phyloP scores from a whole-genome alignment of 1,284 basidiomycete genomes.

The Cryptococcus floricola region DNA sequence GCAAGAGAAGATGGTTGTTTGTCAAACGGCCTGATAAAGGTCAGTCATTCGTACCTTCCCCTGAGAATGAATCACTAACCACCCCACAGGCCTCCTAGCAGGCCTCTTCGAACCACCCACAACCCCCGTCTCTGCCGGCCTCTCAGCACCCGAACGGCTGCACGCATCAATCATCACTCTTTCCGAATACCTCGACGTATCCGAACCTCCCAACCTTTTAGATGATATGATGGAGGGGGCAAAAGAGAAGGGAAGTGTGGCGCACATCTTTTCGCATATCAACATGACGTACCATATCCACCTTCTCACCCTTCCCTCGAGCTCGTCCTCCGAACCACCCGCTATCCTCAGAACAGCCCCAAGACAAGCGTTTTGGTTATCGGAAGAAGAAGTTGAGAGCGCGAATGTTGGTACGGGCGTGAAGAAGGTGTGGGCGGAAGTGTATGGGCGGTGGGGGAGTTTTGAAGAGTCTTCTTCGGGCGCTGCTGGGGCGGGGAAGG shows the following conservation, averaged over 20 bases:
- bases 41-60: constrained; percentile 40
- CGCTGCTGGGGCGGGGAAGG: background rate
- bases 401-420: constrained; percentile 49
- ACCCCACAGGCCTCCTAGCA: constrained; percentile 69
- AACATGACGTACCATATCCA: constrained; percentile 76
- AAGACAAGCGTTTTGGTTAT: constrained; percentile 29
- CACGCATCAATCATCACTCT: constrained; percentile 7
- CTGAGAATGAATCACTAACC: background rate
- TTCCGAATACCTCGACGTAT: constrained; percentile 1
- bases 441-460: constrained; percentile 36
- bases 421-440: constrained; percentile 46
- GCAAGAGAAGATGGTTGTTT: constrained; percentile 60
- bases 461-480: constrained; percentile 15
- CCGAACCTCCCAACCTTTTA: background rate
- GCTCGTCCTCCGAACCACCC: background rate
- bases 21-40: constrained; percentile 77
- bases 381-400: constrained; percentile 23
- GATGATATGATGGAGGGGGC: background rate
- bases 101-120: constrained; percentile 59
- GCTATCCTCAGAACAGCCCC: background rate
- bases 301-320: constrained; percentile 13
- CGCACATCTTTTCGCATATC: constrained; percentile 87
- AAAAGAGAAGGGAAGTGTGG: constrained; percentile 56
- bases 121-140: constrained; percentile 14
- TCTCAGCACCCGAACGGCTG: constrained; percentile 6